A percentile compares a stretch with the other conserved stretches of the same genome.
Conservation (phyloP, 2,329 filamentous ascomycete genomes). For the Fusarium veterinarium region DNA sequence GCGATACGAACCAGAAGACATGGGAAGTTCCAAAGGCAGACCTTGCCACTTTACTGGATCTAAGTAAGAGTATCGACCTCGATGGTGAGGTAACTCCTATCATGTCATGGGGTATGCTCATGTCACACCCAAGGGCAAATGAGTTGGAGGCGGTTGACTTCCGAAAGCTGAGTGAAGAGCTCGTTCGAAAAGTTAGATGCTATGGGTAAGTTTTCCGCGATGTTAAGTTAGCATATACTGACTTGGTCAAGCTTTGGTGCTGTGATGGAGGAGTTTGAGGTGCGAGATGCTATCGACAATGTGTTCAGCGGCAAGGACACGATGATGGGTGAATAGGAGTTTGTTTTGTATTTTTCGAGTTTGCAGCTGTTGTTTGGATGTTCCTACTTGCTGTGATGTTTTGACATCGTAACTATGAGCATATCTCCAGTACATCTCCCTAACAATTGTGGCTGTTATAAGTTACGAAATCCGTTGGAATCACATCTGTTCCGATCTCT, state of each 20-base stretch:
- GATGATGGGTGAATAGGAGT: constrained; percentile 10
- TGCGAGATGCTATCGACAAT: constrained; percentile 80
- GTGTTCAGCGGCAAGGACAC: constrained; percentile 53
- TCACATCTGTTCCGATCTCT: neutral
- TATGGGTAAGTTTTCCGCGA: constrained; percentile 77
- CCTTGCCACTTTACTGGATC: constrained; percentile 82
- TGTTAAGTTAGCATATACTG: neutral
- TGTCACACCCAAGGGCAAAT: constrained; percentile 75
- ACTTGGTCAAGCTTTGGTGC: constrained; percentile 65
- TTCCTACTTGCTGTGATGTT: neutral
- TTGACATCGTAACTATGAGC: neutral
- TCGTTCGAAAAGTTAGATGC: constrained; percentile 85
- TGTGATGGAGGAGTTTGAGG: constrained; percentile 75
- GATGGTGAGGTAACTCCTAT: constrained; percentile 94
- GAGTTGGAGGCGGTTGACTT: constrained; percentile 78
- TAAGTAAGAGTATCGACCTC: constrained; percentile 84
- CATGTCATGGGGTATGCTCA: constrained; percentile 90
- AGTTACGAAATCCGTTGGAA: neutral
- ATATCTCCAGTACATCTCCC: neutral
- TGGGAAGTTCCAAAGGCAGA: constrained; percentile 83
- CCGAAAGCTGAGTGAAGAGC: constrained; percentile 75
- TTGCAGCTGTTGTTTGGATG: neutral
- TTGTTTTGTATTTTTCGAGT: neutral
- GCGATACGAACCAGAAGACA: constrained; percentile 70
- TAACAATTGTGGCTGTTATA: neutral